Evolutionary conservation across 2,329 filamentous ascomycete genomes (phyloP), one percentile per base, ranked within the genome.

Genomic region (Pseudocercospora macadamiae): DNA sequence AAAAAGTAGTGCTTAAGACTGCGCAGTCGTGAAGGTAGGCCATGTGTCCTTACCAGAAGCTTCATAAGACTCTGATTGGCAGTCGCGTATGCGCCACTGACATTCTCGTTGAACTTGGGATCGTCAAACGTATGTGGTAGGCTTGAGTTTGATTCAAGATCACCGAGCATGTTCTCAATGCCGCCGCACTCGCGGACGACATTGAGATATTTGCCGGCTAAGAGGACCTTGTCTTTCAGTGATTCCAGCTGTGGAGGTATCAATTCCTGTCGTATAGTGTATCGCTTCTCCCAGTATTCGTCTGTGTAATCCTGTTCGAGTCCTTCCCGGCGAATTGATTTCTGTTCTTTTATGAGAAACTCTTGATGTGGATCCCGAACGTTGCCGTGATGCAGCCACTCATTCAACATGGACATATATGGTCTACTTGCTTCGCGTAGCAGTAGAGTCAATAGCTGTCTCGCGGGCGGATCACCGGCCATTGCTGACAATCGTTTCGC

Each of bases 1-100:
- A 99, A 99, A 80, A 97, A 99, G 79, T 99, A 99, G 76, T 99
- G 95, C 74, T 99, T 99, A 36, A 99, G 81, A 12, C 93, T 97
- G 45, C 89, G 86, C 57, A 99, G 82, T 34, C 95, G 86, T 25
- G 90, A 89, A 0, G 93, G 93, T 4, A 99, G 83, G 10, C 90
- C 90, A 72, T 99, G 95, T 5, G 95, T 95, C 0, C 93, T 97
- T 37, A 99, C 82, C 2, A 99, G 86, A 0, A 99, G 83, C 60
- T 92, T 89, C 77, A 99, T 87, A 19, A 99, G 82, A 6, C 93
- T 96, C 58, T 93, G 89, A 75, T 99, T 99, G 54, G 95, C 95
- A 72, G 97, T 89, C 0, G 93, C 92, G 70, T 99, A 99, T 2
- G 95, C 95, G 54, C 85, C 88, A 72, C 96, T 96, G 73, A 99